Evolutionary conservation across 805 yeast species (phyloP), one percentile per base, ranked within the genome.

Genomic region (Candida taoyuanica): DNA sequence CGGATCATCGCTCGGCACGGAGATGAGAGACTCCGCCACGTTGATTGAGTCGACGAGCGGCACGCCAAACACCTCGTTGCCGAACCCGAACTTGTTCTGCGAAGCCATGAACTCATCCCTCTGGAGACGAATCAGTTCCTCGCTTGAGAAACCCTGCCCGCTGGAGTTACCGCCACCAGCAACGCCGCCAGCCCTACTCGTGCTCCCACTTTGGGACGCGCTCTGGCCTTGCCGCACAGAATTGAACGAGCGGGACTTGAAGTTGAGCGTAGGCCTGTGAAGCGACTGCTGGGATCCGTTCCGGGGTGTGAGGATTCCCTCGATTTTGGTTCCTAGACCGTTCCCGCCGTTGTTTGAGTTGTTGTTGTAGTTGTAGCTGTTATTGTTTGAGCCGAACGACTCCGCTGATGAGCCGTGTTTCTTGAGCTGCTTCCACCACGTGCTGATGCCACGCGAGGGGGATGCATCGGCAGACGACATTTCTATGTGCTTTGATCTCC

Each of bases 11-110:
- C 75, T 73, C 31, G 81, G 68, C 7, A 84, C 75, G 26, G 81
- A 74, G 37, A 87, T 84, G 34, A 76, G 72, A 14, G 89, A 95
- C 41, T 80, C 79, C 0, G 98, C 96, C 43, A 80, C 73, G 24
- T 71, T 62, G 34, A 91, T 70, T 13, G 95, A 85, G 19, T 73
- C 72, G 9, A 73, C 74, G 24, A 93, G 67, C 2, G 91, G 76
- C 4, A 81, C 87, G 13, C 96, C 97, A 70, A 93, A 83, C 40
- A 93, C 78, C 35, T 61, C 59, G 27, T 64, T 68, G 2, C 67
- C 65, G 38, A 62, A 65, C 2, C 62, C 67, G 39, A 63, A 60
- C 32, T 58, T 52, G 33, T 48, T 51, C 34, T 56, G 56, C 2
- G 56, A 50, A 2, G 61, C 53, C 14, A 67, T 44, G 44, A 66